A percentile compares a stretch with the other conserved stretches of the same genome.
Conservation (phyloP, 2,329 filamentous ascomycete genomes). For the Fusarium sp. region DNA sequence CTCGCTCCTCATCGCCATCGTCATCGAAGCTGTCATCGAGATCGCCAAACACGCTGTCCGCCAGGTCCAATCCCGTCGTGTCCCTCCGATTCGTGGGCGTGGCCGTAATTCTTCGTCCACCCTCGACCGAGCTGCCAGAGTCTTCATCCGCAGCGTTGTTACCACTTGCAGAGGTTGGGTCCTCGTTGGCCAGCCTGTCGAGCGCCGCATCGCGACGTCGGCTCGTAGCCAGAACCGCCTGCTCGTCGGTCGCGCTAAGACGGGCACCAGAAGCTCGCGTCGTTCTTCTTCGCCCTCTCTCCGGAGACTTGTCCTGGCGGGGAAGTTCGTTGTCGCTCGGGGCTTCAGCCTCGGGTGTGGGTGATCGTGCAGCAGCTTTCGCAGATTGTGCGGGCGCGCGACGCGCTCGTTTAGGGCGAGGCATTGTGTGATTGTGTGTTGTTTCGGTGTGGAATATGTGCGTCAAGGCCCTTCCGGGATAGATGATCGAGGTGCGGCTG, state of each 20-base stretch:
- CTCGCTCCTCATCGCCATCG: slow-evolving; percentile 44
- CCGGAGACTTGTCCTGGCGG: slow-evolving; percentile 27
- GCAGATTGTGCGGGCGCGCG: slow-evolving; percentile 38
- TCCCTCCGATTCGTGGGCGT: slow-evolving; percentile 52
- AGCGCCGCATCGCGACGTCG: slow-evolving; percentile 50
- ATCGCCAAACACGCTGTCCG: slow-evolving; percentile 58
- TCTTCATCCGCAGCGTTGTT: slow-evolving; percentile 43
- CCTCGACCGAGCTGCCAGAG: slow-evolving; percentile 49
- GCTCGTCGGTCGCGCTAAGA: slow-evolving; percentile 39
- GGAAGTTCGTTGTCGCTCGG: slow-evolving; percentile 26
- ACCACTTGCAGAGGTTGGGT: slow-evolving; percentile 45
- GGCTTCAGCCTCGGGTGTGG: slow-evolving; percentile 28
- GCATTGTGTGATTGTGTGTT: slow-evolving; percentile 35
- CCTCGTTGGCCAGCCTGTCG: slow-evolving; percentile 47
- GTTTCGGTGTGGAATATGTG: background rate
- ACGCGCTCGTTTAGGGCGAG: slow-evolving; percentile 45
- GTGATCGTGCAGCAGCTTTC: slow-evolving; percentile 34
- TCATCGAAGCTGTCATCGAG: slow-evolving; percentile 55
- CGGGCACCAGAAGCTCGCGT: slow-evolving; percentile 38
- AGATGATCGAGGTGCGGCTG: background rate
- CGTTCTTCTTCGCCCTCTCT: slow-evolving; percentile 39
- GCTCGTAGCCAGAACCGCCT: slow-evolving; percentile 41
- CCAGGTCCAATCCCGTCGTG: slow-evolving; percentile 58
- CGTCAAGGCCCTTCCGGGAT: background rate
- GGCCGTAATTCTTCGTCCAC: slow-evolving; percentile 49